A percentile compares a stretch with the other conserved stretches of the same genome.
Evolutionary conservation across 208 protist species (phyloP).

Genomic region (Porcisia hertigi): DNA sequence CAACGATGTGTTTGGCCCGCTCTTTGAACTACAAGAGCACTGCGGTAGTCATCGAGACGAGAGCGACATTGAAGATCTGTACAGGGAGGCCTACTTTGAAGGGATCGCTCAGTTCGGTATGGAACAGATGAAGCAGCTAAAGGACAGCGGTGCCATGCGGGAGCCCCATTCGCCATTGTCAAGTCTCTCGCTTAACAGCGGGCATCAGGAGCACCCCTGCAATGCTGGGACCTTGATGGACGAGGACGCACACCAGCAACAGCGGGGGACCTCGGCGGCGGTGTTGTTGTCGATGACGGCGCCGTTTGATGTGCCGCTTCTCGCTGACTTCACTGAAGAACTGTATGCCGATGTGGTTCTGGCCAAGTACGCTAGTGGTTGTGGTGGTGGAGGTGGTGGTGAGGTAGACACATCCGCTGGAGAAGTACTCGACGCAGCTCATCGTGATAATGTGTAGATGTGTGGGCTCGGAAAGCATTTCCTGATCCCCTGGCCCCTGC

Average conservation of each 20-base stretch:
- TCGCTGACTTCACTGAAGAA: conserved; percentile 15
- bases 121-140: conserved; percentile 11
- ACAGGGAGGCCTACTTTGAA: conserved; percentile 16
- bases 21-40: conserved; percentile 56
- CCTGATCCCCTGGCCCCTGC: no score
- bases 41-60: conserved; percentile 60
- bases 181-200: conserved; percentile 11
- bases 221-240: not conserved
- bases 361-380: conserved; percentile 17
- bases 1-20: conserved; percentile 55
- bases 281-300: not conserved
- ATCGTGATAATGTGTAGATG: not conserved
- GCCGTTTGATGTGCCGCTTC: not conserved
- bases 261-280: no score
- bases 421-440: no score
- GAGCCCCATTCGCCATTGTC: conserved; percentile 3
- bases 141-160: not conserved
- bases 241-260: not conserved
- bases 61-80: conserved; percentile 28
- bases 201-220: not conserved
- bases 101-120: not conserved
- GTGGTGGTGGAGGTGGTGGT: not conserved
- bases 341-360: conserved; percentile 20
- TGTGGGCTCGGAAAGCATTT: not conserved
- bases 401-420: not conserved